Conservation (phyloP, 768 basidiomycete genomes). For the Neoboletus subvelutipes region DNA sequence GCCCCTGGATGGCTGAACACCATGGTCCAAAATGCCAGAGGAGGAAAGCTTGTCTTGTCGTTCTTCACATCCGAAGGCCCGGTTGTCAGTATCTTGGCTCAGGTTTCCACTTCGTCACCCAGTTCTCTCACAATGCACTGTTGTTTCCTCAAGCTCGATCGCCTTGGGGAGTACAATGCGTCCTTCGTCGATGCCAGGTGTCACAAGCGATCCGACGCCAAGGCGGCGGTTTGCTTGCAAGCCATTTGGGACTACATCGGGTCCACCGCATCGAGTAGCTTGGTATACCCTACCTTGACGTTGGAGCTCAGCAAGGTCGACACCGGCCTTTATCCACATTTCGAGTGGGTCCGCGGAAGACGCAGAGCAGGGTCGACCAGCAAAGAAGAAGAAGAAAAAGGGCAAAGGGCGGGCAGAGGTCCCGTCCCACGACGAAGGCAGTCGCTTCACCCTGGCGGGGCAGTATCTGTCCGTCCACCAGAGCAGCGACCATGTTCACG, state of each 20-base stretch:
- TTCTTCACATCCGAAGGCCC: too few species aligned
- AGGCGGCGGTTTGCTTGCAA: constrained; percentile 60
- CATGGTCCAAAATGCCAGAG: too few species aligned
- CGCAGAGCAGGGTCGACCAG: constrained; percentile 12
- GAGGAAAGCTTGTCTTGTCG: constrained; percentile 38
- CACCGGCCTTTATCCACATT: constrained; percentile 38
- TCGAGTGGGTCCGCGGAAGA: constrained; percentile 31
- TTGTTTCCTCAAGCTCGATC: constrained; percentile 57
- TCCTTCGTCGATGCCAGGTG: constrained; percentile 28
- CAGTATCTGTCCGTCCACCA: not conserved
- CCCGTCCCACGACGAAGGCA: constrained; percentile 11
- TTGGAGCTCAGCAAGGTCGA: constrained; percentile 47
- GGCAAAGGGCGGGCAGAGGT: constrained; percentile 26
- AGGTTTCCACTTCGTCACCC: not conserved
- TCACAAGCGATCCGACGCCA: constrained; percentile 45
- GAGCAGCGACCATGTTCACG: constrained; percentile 16
- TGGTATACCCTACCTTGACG: constrained; percentile 44
- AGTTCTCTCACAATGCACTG: constrained; percentile 48
- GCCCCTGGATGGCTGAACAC: too few species aligned
- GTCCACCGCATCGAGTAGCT: constrained; percentile 39
- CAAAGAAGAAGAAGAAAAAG: constrained; percentile 31
- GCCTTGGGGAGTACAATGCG: constrained; percentile 48
- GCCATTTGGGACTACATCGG: constrained; percentile 62
- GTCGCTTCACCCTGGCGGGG: not conserved
- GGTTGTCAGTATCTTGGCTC: too few species aligned